Evolutionary conservation across 2,329 filamentous ascomycete species (phyloP).

Genomic region (Ophiostoma sp.): DNA sequence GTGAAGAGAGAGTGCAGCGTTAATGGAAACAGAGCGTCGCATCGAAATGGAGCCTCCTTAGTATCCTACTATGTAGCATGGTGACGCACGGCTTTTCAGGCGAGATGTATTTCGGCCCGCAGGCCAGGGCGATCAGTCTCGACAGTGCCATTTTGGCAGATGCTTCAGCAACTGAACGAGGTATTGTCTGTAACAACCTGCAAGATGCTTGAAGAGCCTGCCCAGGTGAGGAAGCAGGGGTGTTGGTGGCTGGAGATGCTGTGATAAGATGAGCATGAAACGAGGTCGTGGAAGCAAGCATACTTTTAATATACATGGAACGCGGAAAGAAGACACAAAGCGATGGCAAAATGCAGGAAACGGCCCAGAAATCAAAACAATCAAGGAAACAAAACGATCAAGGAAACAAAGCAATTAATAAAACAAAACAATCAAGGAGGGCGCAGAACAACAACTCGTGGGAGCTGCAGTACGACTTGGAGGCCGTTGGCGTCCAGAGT

Average conservation of each 20-base stretch:
- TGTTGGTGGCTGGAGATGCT: background rate
- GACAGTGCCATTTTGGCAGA: background rate
- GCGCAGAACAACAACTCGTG: background rate
- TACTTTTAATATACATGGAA: background rate
- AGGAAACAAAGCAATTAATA: background rate
- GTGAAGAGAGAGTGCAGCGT: background rate
- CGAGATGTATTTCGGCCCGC: slow-evolving; percentile 8
- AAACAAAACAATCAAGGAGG: background rate
- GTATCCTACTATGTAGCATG: background rate
- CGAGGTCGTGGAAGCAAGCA: background rate
- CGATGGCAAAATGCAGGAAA: background rate
- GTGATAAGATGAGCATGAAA: slow-evolving; percentile 5
- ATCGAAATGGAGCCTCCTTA: background rate
- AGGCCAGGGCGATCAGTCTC: background rate
- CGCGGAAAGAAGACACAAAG: background rate
- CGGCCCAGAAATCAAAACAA: background rate
- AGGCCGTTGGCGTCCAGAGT: slow-evolving; percentile 15
- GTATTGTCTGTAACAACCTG: background rate
- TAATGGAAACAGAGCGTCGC: background rate
- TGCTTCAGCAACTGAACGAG: background rate
- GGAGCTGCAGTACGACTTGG: background rate
- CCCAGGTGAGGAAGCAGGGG: background rate
- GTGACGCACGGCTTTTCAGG: slow-evolving; percentile 7
- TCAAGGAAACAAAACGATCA: background rate
- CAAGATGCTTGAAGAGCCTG: background rate